Evolutionary conservation across 139 green algal genomes (phyloP), one percentile per base, ranked within the genome.

Genomic region (Coccomyxa sp.): DNA sequence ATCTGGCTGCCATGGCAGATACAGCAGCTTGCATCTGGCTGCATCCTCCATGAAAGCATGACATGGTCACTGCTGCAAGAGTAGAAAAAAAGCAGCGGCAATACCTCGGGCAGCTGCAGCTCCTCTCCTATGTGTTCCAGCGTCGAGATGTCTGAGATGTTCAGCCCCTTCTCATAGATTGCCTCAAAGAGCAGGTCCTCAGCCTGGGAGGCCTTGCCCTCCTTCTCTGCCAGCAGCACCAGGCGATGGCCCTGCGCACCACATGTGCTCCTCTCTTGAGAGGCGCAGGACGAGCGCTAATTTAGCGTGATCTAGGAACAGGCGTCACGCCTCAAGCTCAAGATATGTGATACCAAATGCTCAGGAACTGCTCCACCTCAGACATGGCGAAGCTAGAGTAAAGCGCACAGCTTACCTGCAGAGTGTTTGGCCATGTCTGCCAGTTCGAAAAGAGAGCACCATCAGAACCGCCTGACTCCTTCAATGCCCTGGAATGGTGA

Each of bases 381-480:
- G n/a, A n/a, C n/a, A n/a, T n/a, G n/a, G n/a, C n/a, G n/a, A n/a
- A n/a, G n/a, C n/a, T n/a, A n/a, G n/a, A n/a, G n/a, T n/a, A n/a
- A n/a, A n/a, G n/a, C n/a, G n/a, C n/a, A n/a, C n/a, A n/a, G n/a
- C 50, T 31, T 18, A 64, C 50, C 50, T 64, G 22, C 18, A 64
- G 50, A 22, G 78, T 82, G 68, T 77, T 70, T 18, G 78, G 36
- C 64, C 78, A 50, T 29, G 9, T 74, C 24, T 39, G 35, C 78
- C 78, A 82, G 68, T 76, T 50, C 33, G 55, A 35, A 78, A 82
- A 82, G 54, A n/a, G n/a, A n/a, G n/a, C n/a, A n/a, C n/a, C n/a
- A n/a, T n/a, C n/a, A n/a, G n/a, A n/a, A n/a, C n/a, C n/a, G n/a
- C n/a, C n/a, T n/a, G n/a, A n/a, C n/a, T n/a, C n/a, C n/a, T n/a